phyloP scores from a whole-genome alignment of 805 yeast genomes.

The Wickerhamomyces sydowiorum region DNA sequence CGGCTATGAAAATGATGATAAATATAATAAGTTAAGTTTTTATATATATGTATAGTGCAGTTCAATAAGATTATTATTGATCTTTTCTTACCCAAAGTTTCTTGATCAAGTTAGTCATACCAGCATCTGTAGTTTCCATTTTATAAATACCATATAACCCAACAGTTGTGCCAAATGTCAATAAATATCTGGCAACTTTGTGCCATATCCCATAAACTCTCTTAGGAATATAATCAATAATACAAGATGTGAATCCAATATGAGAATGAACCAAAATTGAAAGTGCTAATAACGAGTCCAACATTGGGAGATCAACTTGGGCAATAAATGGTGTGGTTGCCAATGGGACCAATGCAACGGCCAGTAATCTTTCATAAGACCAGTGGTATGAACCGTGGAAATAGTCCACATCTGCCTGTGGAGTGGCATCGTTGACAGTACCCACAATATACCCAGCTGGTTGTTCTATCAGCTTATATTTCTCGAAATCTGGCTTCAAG shows the following conservation, averaged over 20 bases:
- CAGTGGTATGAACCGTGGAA: constrained; percentile 70
- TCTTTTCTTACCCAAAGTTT: constrained; percentile 47
- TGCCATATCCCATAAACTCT: constrained; percentile 81
- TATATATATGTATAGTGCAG: no score
- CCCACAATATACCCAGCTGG: constrained; percentile 75
- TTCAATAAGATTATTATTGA: constrained; percentile 1
- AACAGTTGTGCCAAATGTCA: constrained; percentile 66
- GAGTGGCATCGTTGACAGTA: constrained; percentile 65
- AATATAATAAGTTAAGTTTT: constrained; percentile 1
- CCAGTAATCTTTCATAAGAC: constrained; percentile 61
- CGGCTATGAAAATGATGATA: constrained; percentile 3
- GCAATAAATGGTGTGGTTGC: constrained; percentile 54
- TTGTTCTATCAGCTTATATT: constrained; percentile 47
- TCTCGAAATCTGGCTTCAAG: constrained; percentile 23
- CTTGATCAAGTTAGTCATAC: constrained; percentile 60
- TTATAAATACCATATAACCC: constrained; percentile 78
- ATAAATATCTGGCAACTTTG: constrained; percentile 57
- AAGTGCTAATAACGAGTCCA: constrained; percentile 67
- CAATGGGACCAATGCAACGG: constrained; percentile 59
- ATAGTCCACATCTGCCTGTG: constrained; percentile 49
- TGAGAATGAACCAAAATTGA: constrained; percentile 71
- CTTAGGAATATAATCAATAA: constrained; percentile 85
- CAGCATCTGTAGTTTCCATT: constrained; percentile 75
- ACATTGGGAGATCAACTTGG: constrained; percentile 45
- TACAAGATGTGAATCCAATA: constrained; percentile 86